Evolutionary conservation across 2,329 filamentous ascomycete genomes (phyloP).

Genomic region (Fusarium acutatum): DNA sequence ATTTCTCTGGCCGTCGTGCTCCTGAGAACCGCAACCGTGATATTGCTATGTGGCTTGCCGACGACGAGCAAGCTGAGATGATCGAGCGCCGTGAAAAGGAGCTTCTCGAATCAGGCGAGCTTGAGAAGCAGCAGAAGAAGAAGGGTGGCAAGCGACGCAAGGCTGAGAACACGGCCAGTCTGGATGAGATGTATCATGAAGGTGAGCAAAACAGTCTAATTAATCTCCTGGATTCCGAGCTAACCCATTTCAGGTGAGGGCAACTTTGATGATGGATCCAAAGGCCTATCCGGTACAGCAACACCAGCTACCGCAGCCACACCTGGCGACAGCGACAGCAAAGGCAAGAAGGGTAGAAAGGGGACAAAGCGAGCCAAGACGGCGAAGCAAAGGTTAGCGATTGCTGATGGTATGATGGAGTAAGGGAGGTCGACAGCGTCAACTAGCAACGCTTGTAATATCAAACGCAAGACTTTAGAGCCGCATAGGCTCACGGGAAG

Average conservation of each 20-base stretch:
- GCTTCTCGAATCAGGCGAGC: conserved; percentile 76
- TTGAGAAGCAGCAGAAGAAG: conserved; percentile 71
- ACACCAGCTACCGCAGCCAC: conserved; percentile 89
- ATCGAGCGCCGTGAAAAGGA: conserved; percentile 94
- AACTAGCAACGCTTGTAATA: conserved; percentile 34
- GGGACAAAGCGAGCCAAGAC: conserved; percentile 66
- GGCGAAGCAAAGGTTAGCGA: conserved; percentile 72
- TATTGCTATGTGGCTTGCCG: conserved; percentile 98
- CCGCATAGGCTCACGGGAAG: conserved; percentile 17
- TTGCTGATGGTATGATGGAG: conserved; percentile 66
- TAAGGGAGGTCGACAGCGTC: conserved; percentile 23
- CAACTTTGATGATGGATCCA: conserved; percentile 89
- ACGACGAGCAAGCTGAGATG: conserved; percentile 93
- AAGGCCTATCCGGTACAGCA: conserved; percentile 63
- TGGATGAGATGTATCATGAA: conserved; percentile 99
- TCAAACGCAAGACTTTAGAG: conserved; percentile 26
- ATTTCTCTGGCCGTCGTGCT: conserved; percentile 91
- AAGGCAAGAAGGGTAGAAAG: conserved; percentile 67
- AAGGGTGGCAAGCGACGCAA: conserved; percentile 67
- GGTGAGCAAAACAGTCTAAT: conserved; percentile 67
- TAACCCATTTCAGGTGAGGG: conserved; percentile 77
- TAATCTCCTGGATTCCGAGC: not conserved
- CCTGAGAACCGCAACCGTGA: conserved; percentile 96
- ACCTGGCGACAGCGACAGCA: conserved; percentile 68
- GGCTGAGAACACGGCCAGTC: conserved; percentile 65